phyloP scores from a whole-genome alignment of 306 rosid genomes.

The Acmispon strigosus region DNA sequence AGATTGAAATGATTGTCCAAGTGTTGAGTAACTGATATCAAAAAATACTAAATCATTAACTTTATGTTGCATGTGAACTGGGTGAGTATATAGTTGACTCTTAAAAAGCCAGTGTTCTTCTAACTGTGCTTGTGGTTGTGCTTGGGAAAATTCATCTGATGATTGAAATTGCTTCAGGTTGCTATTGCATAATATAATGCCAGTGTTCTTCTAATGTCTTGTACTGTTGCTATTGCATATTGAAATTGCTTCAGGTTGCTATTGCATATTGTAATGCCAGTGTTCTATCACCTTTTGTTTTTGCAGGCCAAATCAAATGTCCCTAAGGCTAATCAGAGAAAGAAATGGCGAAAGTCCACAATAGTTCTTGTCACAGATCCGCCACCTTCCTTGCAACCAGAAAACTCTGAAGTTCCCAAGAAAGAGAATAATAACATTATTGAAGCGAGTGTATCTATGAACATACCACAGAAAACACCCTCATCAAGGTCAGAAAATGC shows the following conservation, averaged over 20 bases:
- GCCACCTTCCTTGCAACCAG: conserved; percentile 43
- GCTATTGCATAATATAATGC: too few species aligned
- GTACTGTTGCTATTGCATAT: background rate
- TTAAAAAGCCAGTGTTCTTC: too few species aligned
- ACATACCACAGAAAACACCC: conserved; percentile 17
- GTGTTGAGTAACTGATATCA: too few species aligned
- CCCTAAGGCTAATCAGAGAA: conserved; percentile 55
- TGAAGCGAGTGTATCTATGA: conserved; percentile 8
- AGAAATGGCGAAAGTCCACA: conserved; percentile 76
- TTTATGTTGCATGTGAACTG: background rate
- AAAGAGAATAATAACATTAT: conserved; percentile 14
- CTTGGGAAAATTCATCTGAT: background rate
- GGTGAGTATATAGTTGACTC: background rate
- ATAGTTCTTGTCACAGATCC: conserved; percentile 64
- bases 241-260: background rate
- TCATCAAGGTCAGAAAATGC: conserved; percentile 16
- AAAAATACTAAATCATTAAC: too few species aligned
- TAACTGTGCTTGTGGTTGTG: too few species aligned
- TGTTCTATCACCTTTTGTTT: background rate
- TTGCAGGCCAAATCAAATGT: conserved; percentile 65
- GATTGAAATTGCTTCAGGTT: background rate
- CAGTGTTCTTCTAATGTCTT: background rate
- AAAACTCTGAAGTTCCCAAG: conserved; percentile 24
- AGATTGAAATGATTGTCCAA: too few species aligned
- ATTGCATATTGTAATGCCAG: too few species aligned